Percentiles rank a stretch among this genome's conserved stretches.
Conservation (phyloP, 2,329 filamentous ascomycete genomes). For the Purpureocillium takamizusanense region DNA sequence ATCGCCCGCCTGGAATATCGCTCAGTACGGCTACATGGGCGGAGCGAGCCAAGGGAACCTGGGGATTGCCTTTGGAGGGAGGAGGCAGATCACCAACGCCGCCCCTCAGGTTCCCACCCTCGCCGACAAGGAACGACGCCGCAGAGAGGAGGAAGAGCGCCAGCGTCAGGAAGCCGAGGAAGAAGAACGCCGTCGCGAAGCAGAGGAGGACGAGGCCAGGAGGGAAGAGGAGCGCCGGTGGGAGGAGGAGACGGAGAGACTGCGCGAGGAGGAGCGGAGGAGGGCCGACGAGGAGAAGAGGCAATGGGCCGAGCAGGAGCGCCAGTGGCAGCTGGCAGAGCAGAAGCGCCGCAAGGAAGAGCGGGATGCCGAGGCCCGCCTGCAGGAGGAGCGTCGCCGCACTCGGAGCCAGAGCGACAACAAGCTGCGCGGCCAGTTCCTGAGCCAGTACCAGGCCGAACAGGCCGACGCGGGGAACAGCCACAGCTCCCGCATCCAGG, state of each 20-base stretch:
- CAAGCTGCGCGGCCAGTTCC: slow-evolving; percentile 70
- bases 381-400: slow-evolving; percentile 58
- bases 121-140: slow-evolving; percentile 71
- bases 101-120: slow-evolving; percentile 70
- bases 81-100: slow-evolving; percentile 84
- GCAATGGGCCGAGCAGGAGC: slow-evolving; percentile 71
- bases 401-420: slow-evolving; percentile 55
- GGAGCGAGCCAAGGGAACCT: slow-evolving; percentile 94
- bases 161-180: slow-evolving; percentile 46
- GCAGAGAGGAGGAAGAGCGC: slow-evolving; percentile 52
- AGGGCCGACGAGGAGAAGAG: slow-evolving; percentile 59
- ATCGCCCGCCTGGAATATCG: slow-evolving; percentile 92
- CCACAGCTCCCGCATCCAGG: slow-evolving; percentile 61
- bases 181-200: slow-evolving; percentile 35
- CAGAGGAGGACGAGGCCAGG: slow-evolving; percentile 53
- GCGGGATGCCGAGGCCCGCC: slow-evolving; percentile 56
- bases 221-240: slow-evolving; percentile 57
- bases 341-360: slow-evolving; percentile 65
- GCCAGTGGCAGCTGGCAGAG: slow-evolving; percentile 68
- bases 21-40: slow-evolving; percentile 97
- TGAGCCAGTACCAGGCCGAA: slow-evolving; percentile 78
- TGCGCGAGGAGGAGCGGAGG: slow-evolving; percentile 50
- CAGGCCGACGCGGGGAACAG: slow-evolving; percentile 32
- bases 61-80: slow-evolving; percentile 83
- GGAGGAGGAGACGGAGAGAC: slow-evolving; percentile 54